Evolutionary conservation across 2,329 filamentous ascomycete species (phyloP), one percentile per base, ranked within the genome.

Genomic region (Claviceps fusiformis): DNA sequence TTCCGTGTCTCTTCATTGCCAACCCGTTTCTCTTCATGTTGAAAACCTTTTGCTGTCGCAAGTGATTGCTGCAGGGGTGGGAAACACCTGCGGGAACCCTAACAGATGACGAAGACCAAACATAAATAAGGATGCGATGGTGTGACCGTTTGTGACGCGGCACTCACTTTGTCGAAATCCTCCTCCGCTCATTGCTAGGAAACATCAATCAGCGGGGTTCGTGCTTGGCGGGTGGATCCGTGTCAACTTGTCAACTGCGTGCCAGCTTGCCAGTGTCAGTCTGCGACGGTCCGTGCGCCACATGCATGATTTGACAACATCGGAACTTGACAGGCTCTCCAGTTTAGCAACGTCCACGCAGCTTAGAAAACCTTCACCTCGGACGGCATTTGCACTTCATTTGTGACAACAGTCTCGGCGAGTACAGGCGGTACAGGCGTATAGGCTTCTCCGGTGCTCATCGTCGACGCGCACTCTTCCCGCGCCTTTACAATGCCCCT

Each of bases 401-500:
- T 51, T 37, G 27, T 19, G 9, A 15, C 37, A 39, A 43, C 37
- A 31, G 9, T 39, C 17, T 44, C 24, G 24, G 17, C 1, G 37
- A 43, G 19, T 8, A n/a, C 35, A 19, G 41, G 37, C 15, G 7
- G 7, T 9, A 29, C 39, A 41, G 39, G 17, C 39, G 11, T 13
- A 5, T 3, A 39, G 37, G n/a, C 5, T 24, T 1, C n/a, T 31
- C 27, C 1, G 8, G 17, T 15, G 17, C 17, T 19, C 47, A 17
- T 35, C 5, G 19, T 24, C 24, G 24, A 24, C 24, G 19, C 15
- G 29, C 27, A 29, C 47, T 11, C 31, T 33, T 33, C 29, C 27
- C 15, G 41, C 41, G 52, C 31, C 19, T 45, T 17, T 56, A 60
- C 57, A 53, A 62, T 61, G 61, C 60, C 41, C 57, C 41, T 48